Base-by-base conservation (phyloP, 768 basidiomycete species). In the Boletus rubropictus region DNA sequence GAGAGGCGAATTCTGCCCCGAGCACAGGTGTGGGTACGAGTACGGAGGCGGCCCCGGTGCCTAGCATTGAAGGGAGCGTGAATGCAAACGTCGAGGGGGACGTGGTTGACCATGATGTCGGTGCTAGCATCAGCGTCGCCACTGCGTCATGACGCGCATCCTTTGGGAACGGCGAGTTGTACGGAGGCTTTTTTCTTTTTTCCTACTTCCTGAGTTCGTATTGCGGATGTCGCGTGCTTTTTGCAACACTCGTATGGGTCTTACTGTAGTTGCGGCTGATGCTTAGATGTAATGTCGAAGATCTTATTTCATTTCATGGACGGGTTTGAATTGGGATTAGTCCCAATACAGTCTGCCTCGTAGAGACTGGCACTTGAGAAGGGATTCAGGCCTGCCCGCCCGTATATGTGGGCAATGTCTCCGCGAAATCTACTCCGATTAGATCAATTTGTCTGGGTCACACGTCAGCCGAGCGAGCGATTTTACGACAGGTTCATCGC, bases 401-500 rank as follows among this genome's bases (percentile, higher is more conserved):
- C n/a, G n/a, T n/a, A n/a, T n/a, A n/a, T n/a, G n/a, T n/a, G n/a
- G n/a, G n/a, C n/a, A n/a, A n/a, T n/a, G n/a, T n/a, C n/a, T n/a
- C n/a, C n/a, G n/a, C 24, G 14, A 22, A 22, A 22, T 9, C 8
- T 5, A 14, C 18, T 40, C 6, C 7, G 8, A 18, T 14, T 25
- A 14, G 11, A 7, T 17, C 28, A 12, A 20, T 12, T 12, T 8
- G 24, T 25, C n/a, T n/a, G n/a, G n/a, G 24, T 25, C 24, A n/a
- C 24, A 6, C 14, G 36, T 41, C 18, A 6, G 5, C 18, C 7
- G 7, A 22, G 9, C 15, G 7, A 22, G 10, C 4, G 3, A 33
- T 12, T 33, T 58, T 41, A 56, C 6, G 45, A 46, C 25, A 55
- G 34, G 17, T 56, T 51, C 55, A 82, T 60, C 4, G 78, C 79